Evolutionary conservation across 1,139 yeast genomes (phyloP).

Genomic region (Magnusiomyces magnusii): DNA sequence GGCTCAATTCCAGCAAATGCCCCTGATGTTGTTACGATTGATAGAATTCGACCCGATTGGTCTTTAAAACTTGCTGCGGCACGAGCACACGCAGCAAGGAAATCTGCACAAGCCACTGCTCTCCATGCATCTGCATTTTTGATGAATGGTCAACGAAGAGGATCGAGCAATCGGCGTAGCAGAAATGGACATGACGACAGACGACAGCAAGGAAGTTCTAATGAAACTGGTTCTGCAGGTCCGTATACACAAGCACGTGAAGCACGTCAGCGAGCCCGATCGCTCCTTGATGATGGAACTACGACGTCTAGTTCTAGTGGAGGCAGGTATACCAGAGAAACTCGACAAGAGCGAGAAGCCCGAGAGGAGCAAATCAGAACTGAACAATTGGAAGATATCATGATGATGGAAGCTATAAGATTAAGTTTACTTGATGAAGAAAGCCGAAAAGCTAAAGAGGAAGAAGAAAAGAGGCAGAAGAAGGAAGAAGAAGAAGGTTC

Average conservation of each 20-base stretch:
- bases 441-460: slow-evolving; percentile 33
- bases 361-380: slow-evolving; percentile 18
- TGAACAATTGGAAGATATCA: slow-evolving; percentile 56
- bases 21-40: slow-evolving; percentile 66
- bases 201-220: neutral
- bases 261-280: neutral
- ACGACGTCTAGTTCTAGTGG: neutral
- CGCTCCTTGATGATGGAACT: neutral
- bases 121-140: slow-evolving; percentile 74
- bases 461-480: neutral
- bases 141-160: slow-evolving; percentile 24
- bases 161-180: slow-evolving; percentile 1
- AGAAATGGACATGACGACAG: neutral
- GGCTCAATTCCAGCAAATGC: slow-evolving; percentile 25
- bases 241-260: neutral
- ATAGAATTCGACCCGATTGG: slow-evolving; percentile 90
- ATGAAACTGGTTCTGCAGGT: neutral
- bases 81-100: slow-evolving; percentile 66
- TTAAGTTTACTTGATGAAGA: slow-evolving; percentile 66
- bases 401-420: slow-evolving; percentile 79
- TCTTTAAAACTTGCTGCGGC: slow-evolving; percentile 64
- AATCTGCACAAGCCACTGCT: slow-evolving; percentile 92
- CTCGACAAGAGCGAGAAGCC: neutral
- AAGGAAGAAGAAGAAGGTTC: neutral
- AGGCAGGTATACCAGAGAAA: neutral